Base-by-base conservation (phyloP, 106 monocot genomes). In the Phalaenopsis equestris region DNA sequence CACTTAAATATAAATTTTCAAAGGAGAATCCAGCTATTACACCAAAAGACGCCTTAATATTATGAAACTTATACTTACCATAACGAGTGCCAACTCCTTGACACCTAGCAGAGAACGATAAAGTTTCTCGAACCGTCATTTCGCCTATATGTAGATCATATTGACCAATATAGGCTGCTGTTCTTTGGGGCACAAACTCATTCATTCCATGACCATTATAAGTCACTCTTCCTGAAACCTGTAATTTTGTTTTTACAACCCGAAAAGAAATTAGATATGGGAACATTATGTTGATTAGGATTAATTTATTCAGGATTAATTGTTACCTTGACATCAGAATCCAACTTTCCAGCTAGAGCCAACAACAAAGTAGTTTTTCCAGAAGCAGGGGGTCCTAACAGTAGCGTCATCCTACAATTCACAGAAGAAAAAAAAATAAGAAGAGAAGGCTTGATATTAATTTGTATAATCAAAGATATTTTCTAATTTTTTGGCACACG, bases 351-450 rank as follows among this genome's bases (percentile, higher is more conserved):
- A 2, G 90, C 86, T 36, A 95, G 79, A 72, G 94, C 89, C 39
- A 91, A 70, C 72, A 94, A 68, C 30, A 94, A 78, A 10, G 88
- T 86, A 2, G 94, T 94, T 83, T 91, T 94, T 18, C 94, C 91
- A 8, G 94, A 89, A 5, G 86, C 89, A 1, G 94, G 94, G 19
- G 94, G 89, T 3, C 94, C 94, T 72, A 94, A 46, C 1, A 94
- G 86, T 81, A 94, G 70, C 45, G 86, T 90, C 94, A 92, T 88
- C 81, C 90, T 90, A 79, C 55, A 75, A 55, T 72, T 79, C 42
- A 1, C 16, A 57, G 41, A 11, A 58, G 1, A 3, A n/a, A 56
- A 52, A 52, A n/a, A 10, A 1, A 70, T 1, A 5, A 52, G 2
- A 52, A 52, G 1, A 52, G 14, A 30, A 30, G 30, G 30, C 30